Conservation (phyloP, 495 filamentous ascomycete genomes). For the Penicillium crystallinum region DNA sequence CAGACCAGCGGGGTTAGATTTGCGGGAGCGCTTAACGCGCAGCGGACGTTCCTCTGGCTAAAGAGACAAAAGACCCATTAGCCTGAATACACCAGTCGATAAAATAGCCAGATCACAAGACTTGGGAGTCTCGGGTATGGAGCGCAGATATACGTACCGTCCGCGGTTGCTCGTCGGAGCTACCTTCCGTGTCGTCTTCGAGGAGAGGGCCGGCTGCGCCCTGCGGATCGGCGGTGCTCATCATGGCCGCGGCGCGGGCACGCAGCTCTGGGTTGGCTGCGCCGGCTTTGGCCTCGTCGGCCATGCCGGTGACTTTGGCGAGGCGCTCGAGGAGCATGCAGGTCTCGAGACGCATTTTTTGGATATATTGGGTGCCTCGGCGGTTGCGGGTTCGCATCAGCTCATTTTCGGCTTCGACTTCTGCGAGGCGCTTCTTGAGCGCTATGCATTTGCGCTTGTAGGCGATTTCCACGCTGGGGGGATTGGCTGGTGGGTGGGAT, state of each 20-base stretch:
- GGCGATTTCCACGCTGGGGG: constrained; percentile 90
- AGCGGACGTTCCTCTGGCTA: constrained; percentile 89
- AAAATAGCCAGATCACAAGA: too few relatives aligned
- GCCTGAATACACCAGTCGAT: not conserved
- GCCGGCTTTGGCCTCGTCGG: constrained; percentile 38
- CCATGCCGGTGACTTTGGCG: constrained; percentile 75
- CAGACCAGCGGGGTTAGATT: constrained; percentile 28
- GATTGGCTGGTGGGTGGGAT: constrained; percentile 38
- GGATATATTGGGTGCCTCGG: constrained; percentile 75
- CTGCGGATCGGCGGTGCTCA: constrained; percentile 22
- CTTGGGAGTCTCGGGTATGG: too few relatives aligned
- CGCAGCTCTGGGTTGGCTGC: constrained; percentile 32
- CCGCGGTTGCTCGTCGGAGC: constrained; percentile 45
- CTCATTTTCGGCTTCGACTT: constrained; percentile 87
- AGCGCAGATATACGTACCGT: constrained; percentile 28
- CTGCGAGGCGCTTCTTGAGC: constrained; percentile 81
- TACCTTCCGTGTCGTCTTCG: constrained; percentile 46
- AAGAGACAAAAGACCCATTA: constrained; percentile 2
- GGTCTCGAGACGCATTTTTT: constrained; percentile 87
- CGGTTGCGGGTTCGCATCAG: constrained; percentile 67
- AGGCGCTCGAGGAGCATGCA: constrained; percentile 88
- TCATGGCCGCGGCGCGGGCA: constrained; percentile 31
- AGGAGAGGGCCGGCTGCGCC: constrained; percentile 24
- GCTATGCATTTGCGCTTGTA: constrained; percentile 97
- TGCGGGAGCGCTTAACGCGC: constrained; percentile 75